Evolutionary conservation across 768 basidiomycete genomes (phyloP).

Genomic region (Tylopilus subfusipes): DNA sequence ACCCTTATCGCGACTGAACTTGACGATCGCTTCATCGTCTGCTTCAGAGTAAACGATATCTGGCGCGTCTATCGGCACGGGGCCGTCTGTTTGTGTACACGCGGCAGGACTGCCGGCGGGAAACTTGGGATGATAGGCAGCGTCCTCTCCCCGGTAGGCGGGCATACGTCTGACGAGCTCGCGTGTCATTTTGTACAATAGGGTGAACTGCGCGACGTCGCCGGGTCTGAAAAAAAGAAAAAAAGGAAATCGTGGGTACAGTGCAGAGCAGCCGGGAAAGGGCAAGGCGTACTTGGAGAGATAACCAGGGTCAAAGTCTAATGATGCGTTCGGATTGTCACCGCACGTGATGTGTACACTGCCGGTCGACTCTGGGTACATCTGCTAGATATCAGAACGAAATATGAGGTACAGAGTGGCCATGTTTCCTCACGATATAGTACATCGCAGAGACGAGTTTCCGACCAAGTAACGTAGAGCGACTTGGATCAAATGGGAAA

Average conservation of each 20-base stretch:
- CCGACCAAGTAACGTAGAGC: constrained; percentile 10
- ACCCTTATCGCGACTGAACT: constrained; percentile 21
- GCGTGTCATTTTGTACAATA: constrained; percentile 52
- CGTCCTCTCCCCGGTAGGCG: constrained; percentile 21
- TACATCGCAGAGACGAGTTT: constrained; percentile 30
- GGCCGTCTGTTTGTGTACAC: constrained; percentile 14
- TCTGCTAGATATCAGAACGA: constrained; percentile 11
- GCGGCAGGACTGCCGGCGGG: constrained; percentile 26
- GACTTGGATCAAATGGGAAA: constrained; percentile 17
- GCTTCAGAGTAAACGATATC: constrained; percentile 33
- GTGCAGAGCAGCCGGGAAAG: too few species aligned
- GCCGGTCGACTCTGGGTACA: constrained; percentile 47
- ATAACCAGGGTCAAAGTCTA: constrained; percentile 45
- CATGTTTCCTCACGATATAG: constrained; percentile 32
- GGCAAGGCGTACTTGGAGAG: constrained; percentile 37
- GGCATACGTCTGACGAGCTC: constrained; percentile 56
- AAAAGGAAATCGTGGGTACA: too few species aligned
- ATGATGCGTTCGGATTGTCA: constrained; percentile 37
- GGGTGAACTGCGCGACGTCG: neutral
- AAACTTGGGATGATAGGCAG: constrained; percentile 29
- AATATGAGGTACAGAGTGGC: neutral
- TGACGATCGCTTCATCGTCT: constrained; percentile 34
- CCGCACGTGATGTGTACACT: constrained; percentile 46
- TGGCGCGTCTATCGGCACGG: constrained; percentile 26
- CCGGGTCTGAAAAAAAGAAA: constrained; percentile 11